Evolutionary conservation across 495 filamentous ascomycete species (phyloP), one percentile per base, ranked within the genome.

Genomic region (Hyaloscypha bicolor): DNA sequence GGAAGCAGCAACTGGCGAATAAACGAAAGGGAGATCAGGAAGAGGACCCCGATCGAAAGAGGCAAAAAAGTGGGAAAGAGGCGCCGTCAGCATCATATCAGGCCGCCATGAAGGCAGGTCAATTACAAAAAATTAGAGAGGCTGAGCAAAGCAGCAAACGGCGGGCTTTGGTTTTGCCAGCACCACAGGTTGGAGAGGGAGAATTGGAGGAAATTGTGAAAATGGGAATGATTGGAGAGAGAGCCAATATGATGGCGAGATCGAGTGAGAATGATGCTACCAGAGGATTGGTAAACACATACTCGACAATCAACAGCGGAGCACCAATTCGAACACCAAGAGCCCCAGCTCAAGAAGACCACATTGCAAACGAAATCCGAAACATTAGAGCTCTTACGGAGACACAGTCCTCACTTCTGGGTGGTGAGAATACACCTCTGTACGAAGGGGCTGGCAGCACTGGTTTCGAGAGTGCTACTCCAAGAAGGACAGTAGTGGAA

Each of bases 171-270:
- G 86, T 88, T 42, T 81, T 99, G 45, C 95, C 95, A 11, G 81
- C 89, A 5, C 95, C 95, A 22, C 95, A 99, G 79, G 93, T 99
- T 63, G 88, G 90, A 74, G 95, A 98, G 70, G 82, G 87, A 37
- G 95, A 99, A 77, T 85, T 99, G 70, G 95, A 99, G 75, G 93
- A 97, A 73, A 97, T 99, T 74, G 93, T 99, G 55, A 99, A 99
- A 78, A 96, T 97, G 93, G 96, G 95, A 32, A 90, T 97, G 89
- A 86, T 93, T 58, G 95, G 93, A 42, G 93, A 97, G 70, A 90
- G 89, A 67, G 95, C 94, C n/a, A 92, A 87, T 73, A 81, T 83
- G 58, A 75, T 91, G 74, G 91, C 90, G 29, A 86, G 86, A 12
- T 87, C 88, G 57, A 91, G 92, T 74, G 94, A 97, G 67, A 93